Conservation (phyloP, 2,329 filamentous ascomycete species). For the Botrytis elliptica region DNA sequence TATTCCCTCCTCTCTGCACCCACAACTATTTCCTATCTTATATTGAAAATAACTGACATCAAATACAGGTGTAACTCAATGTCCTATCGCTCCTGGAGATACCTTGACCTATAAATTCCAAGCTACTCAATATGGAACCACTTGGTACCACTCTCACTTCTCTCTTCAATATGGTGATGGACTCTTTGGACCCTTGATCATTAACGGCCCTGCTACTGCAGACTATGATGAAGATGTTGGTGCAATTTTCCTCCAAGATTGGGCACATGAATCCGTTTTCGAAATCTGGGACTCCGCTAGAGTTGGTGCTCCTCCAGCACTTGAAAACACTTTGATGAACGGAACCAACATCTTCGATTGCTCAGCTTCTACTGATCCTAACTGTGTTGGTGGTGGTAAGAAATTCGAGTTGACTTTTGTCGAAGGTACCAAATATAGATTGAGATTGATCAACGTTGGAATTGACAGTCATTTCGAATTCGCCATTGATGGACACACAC, state of each 20-base stretch:
- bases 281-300: constrained; percentile 33
- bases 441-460: constrained; percentile 48
- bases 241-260: constrained; percentile 35
- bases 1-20: background rate
- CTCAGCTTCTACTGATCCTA: constrained; percentile 26
- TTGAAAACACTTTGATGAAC: constrained; percentile 38
- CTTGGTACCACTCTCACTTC: constrained; percentile 39
- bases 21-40: background rate
- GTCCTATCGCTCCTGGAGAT: constrained; percentile 61
- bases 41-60: background rate
- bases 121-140: constrained; percentile 37
- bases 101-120: constrained; percentile 43
- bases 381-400: constrained; percentile 34
- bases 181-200: constrained; percentile 57
- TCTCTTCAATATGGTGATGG: constrained; percentile 43
- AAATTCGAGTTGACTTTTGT: constrained; percentile 38
- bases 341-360: constrained; percentile 36
- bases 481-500: constrained; percentile 54
- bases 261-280: constrained; percentile 33
- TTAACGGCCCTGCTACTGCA: constrained; percentile 56
- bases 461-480: constrained; percentile 48
- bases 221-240: constrained; percentile 54
- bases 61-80: constrained; percentile 50
- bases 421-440: constrained; percentile 43
- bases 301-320: constrained; percentile 29